Evolutionary conservation across 345 rosid genomes (phyloP), one percentile per base, ranked within the genome.

Genomic region (Ricinus communis): DNA sequence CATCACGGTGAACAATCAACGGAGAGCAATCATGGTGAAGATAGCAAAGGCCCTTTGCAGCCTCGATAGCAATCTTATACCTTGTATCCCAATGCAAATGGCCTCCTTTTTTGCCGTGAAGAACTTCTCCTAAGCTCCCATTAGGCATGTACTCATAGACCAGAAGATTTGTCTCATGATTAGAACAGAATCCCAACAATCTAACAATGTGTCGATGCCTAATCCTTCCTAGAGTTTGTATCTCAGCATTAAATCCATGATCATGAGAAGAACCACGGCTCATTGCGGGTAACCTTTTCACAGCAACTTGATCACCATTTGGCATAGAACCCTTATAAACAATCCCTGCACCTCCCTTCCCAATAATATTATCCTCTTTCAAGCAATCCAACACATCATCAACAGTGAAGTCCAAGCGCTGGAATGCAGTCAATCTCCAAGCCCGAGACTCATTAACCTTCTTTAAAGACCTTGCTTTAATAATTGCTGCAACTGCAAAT

Each of bases 391-490:
- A 74, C 43, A 93, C 89, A 76, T 93, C 95, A 52, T 93, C 98
- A 52, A 87, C 87, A 31, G 88, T 84, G 81, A 93, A 90, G 77
- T 93, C 96, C 80, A 90, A 72, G 65, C 96, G 89, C 74, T 93
- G 98, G 88, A 93, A 93, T n/a, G 98, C 91, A n/a, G 96, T 93
- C 71, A 93, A 53, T 74, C 85, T 90, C 98, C 98, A 93, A 22
- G 98, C 88, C 0, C 98, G 90, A 41, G 95, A 80, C 46, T 88
- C 90, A 16, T 88, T 90, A 3, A 96, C 96, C 76, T 88, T 93
- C 56, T 89, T 90, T 82, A 93, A 77, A 0, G 90, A 87, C 45
- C 96, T 78, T 53, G 96, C 98, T 77, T 93, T 93, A 75, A 90
- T 75, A 25, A 93, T 90, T 1, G 98, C 98, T 5, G 83, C 94